Conservation (phyloP, 805 yeast genomes). For the Spathaspora girioi region DNA sequence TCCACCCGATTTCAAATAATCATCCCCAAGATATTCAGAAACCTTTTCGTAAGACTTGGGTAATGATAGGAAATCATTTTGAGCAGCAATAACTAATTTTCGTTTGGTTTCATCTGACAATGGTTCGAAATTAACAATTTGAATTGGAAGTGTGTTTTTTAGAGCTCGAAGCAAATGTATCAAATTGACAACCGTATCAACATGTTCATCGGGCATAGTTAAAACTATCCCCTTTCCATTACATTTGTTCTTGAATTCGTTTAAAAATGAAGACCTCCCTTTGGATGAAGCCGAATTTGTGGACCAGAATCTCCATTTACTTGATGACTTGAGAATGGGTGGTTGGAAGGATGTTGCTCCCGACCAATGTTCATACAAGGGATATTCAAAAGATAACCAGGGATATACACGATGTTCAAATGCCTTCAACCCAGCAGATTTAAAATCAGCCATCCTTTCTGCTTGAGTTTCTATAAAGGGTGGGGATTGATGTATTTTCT, state of each 20-base stretch:
- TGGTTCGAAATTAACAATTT: conserved; percentile 29
- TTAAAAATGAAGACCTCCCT: conserved; percentile 12
- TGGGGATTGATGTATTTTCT: background rate
- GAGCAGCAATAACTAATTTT: conserved; percentile 22
- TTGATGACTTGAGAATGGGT: conserved; percentile 11
- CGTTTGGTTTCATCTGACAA: conserved; percentile 21
- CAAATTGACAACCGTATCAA: conserved; percentile 23
- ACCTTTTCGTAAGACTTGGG: conserved; percentile 23
- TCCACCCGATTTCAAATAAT: conserved; percentile 15
- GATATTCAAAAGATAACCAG: conserved; percentile 36
- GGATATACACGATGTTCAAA: conserved; percentile 38
- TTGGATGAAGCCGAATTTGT: background rate
- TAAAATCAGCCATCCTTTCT: background rate
- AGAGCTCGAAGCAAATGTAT: conserved; percentile 33
- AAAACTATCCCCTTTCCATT: conserved; percentile 34
- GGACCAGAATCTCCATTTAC: background rate
- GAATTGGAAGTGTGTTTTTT: conserved; percentile 32
- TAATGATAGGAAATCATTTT: conserved; percentile 19
- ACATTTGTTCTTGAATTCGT: conserved; percentile 18
- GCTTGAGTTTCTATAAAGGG: background rate
- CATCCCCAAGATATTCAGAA: conserved; percentile 15
- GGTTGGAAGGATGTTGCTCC: conserved; percentile 22
- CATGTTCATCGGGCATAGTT: conserved; percentile 27
- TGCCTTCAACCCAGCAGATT: conserved; percentile 6
- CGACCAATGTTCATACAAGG: conserved; percentile 40